Evolutionary conservation across 2,329 filamentous ascomycete species (phyloP).

Genomic region (Fusarium bactridioides): DNA sequence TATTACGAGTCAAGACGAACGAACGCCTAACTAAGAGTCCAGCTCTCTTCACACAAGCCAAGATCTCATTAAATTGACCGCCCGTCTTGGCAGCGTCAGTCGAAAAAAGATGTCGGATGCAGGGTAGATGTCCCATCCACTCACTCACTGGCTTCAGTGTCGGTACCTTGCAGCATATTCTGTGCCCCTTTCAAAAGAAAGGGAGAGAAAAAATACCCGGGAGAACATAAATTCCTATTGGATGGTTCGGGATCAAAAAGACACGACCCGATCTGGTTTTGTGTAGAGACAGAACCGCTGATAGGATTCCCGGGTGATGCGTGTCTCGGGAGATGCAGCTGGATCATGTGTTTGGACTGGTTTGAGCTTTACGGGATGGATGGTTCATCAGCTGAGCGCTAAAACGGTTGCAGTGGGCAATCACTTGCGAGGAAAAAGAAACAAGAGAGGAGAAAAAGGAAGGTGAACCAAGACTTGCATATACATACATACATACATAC

Average conservation of each 20-base stretch:
- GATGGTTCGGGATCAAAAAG: not conserved
- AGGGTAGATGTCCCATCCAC: conserved; percentile 7
- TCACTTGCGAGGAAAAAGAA: not conserved
- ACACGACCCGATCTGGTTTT: not conserved
- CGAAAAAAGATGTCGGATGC: not conserved
- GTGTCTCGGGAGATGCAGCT: conserved; percentile 17
- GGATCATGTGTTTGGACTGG: not conserved
- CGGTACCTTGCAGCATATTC: conserved; percentile 14
- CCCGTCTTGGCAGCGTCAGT: not conserved
- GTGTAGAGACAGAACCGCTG: not conserved
- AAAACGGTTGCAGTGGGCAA: not conserved
- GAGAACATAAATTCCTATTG: not conserved
- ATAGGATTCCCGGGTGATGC: not conserved
- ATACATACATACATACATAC: not conserved
- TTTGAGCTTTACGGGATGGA: not conserved
- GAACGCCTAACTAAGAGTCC: not conserved
- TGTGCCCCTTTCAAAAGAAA: not conserved
- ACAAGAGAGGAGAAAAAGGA: not conserved
- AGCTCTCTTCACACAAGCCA: not conserved
- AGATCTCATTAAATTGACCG: not conserved
- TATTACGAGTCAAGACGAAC: not conserved
- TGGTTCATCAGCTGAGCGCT: not conserved
- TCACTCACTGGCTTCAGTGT: not conserved
- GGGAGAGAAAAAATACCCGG: not conserved
- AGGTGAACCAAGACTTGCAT: not conserved